Conservation (phyloP, 345 rosid species). For the Eucalyptus victrix region DNA sequence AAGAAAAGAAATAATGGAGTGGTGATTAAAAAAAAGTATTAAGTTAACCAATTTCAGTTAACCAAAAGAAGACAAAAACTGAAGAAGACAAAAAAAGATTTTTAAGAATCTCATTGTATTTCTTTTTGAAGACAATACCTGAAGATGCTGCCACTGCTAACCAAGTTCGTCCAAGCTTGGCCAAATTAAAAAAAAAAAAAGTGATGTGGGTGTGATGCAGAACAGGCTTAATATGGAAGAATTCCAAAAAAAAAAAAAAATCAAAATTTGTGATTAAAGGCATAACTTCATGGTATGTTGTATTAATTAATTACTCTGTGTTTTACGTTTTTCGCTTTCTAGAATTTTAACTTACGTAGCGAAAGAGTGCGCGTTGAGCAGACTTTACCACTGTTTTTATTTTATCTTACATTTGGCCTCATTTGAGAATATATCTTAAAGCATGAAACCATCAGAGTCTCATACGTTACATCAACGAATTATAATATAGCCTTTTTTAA, state of each 20-base stretch:
- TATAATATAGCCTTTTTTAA: background rate
- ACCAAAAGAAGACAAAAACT: no score
- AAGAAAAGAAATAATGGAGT: no score
- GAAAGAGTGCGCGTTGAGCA: background rate
- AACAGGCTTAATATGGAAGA: no score
- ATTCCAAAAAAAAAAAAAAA: background rate
- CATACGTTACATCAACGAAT: background rate
- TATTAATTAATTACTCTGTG: background rate
- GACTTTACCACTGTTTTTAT: background rate
- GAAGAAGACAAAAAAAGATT: no score
- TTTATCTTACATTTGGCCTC: background rate
- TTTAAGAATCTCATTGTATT: no score
- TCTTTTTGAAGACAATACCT: no score
- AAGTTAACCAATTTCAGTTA: no score
- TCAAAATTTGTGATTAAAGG: background rate
- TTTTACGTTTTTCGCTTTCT: background rate
- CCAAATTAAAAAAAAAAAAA: no score
- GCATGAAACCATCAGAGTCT: background rate
- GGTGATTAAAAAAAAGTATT: no score
- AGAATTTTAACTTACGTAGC: background rate
- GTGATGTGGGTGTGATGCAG: no score
- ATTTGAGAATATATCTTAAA: background rate
- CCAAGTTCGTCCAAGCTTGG: no score
- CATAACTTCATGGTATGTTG: background rate
- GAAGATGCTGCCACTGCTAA: no score